These are phyloP conservation scores for Ceratobasidium sp. DNA, from an alignment of 1,284 basidiomycete genomes.

Conservation along the genomic window DNA sequence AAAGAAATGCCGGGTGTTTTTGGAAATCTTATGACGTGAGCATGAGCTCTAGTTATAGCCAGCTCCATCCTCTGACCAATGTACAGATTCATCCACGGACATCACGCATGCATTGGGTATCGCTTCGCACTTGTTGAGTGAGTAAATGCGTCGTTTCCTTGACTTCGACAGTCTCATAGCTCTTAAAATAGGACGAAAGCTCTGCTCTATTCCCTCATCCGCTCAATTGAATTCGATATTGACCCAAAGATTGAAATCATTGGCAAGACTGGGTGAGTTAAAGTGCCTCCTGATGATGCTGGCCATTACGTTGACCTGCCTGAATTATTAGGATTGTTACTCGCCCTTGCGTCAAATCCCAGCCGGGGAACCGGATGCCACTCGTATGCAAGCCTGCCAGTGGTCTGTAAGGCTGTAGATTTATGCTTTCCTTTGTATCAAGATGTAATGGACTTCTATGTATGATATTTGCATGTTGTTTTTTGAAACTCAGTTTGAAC, in stretches of 20 bases:
- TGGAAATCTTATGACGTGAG: constrained; percentile 41
- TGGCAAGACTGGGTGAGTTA: constrained; percentile 3
- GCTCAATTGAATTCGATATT: constrained; percentile 21
- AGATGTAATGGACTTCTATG: too few species aligned
- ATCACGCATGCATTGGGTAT: constrained; percentile 47
- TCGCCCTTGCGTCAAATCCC: too few species aligned
- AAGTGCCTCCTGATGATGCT: too few species aligned
- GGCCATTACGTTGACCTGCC: too few species aligned
- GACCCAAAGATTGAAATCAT: constrained; percentile 13
- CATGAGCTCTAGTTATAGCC: background rate
- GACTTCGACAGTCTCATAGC: background rate
- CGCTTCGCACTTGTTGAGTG: constrained; percentile 47
- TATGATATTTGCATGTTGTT: too few species aligned
- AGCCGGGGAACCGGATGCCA: too few species aligned
- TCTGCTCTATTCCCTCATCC: constrained; percentile 21
- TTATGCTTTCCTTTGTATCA: too few species aligned
- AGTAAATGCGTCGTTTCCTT: background rate
- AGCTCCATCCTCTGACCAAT: background rate
- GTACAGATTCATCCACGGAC: constrained; percentile 36
- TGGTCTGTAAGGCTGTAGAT: too few species aligned
- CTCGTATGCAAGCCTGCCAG: too few species aligned
- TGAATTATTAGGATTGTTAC: too few species aligned
- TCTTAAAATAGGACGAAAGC: background rate
- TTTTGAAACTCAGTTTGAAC: too few species aligned
- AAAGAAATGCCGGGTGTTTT: constrained; percentile 46